Conservation (phyloP, 257 asterid species). For the Gynochthodes officinalis region DNA sequence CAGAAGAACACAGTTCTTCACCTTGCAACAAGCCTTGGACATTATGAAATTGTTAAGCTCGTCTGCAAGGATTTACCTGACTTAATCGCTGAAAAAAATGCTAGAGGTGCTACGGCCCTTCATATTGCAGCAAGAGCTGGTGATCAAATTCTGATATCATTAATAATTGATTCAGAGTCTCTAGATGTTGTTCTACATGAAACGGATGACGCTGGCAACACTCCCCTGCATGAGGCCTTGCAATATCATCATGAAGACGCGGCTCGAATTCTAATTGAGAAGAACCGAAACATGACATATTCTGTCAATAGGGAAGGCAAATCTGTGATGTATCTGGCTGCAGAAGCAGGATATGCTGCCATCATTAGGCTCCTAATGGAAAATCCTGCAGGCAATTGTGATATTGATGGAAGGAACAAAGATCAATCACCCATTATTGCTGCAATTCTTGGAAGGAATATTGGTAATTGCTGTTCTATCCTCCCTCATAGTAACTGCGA, state of each 20-base stretch:
- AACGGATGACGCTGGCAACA: conserved; percentile 5
- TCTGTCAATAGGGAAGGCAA: conserved; percentile 42
- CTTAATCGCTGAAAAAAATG: conserved; percentile 41
- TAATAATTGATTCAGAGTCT: conserved; percentile 37
- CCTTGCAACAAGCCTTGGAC: conserved; percentile 38
- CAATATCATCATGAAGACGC: neutral
- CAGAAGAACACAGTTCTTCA: conserved; percentile 52
- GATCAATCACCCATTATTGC: conserved; percentile 13
- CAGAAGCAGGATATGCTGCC: conserved; percentile 51
- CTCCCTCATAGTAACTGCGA: neutral
- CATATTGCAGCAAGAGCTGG: conserved; percentile 55
- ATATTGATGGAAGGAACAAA: neutral
- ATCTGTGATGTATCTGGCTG: conserved; percentile 49
- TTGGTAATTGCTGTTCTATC: neutral
- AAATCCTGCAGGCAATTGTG: conserved; percentile 37
- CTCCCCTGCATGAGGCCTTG: conserved; percentile 20
- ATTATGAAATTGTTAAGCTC: conserved; percentile 45
- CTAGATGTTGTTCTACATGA: neutral
- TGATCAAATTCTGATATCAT: conserved; percentile 27
- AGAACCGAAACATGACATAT: conserved; percentile 30
- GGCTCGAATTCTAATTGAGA: conserved; percentile 1
- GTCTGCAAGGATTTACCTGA: conserved; percentile 50
- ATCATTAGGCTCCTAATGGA: conserved; percentile 41
- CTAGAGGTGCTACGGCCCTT: conserved; percentile 45
- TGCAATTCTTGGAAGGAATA: conserved; percentile 9